Percentiles rank a stretch among this genome's conserved stretches.
Evolutionary conservation across 129 eudicot species (phyloP).

Genomic region (Artemisia argyi): DNA sequence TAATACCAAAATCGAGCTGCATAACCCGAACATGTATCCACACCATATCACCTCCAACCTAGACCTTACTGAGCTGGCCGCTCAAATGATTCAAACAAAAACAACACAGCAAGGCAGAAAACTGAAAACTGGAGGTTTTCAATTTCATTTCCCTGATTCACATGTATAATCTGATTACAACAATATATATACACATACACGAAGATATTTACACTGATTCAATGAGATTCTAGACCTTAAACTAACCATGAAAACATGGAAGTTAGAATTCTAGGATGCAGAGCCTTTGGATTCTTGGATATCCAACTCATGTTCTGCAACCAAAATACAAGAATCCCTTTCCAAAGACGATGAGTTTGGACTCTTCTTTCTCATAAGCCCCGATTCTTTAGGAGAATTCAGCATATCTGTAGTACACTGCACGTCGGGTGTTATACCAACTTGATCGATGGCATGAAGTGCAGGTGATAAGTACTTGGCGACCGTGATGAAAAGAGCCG

Average conservation of each 20-base stretch:
- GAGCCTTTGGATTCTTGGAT: constrained; percentile 76
- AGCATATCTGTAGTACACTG: constrained; percentile 83
- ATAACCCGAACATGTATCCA: too few species aligned
- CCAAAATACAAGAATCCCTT: constrained; percentile 87
- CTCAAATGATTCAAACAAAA: background rate
- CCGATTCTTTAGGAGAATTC: constrained; percentile 45
- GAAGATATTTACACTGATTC: constrained; percentile 8
- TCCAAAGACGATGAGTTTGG: constrained; percentile 52
- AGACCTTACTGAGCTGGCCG: too few species aligned
- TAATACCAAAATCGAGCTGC: too few species aligned
- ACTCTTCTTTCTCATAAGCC: constrained; percentile 41
- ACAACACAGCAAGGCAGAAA: background rate
- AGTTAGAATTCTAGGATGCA: constrained; percentile 55
- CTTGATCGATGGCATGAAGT: constrained; percentile 85
- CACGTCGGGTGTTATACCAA: constrained; percentile 89
- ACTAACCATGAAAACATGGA: constrained; percentile 15
- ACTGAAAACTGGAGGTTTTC: constrained; percentile 14
- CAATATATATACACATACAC: constrained; percentile 7
- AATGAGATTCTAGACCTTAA: constrained; percentile 13
- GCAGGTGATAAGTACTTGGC: constrained; percentile 95
- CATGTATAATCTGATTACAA: constrained; percentile 24
- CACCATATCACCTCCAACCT: too few species aligned
- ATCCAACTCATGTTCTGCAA: constrained; percentile 95
- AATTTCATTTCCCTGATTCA: constrained; percentile 1
- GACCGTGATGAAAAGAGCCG: constrained; percentile 88